Evolutionary conservation across 2,329 filamentous ascomycete species (phyloP).

Genomic region (Dothiorella sarmentorum): DNA sequence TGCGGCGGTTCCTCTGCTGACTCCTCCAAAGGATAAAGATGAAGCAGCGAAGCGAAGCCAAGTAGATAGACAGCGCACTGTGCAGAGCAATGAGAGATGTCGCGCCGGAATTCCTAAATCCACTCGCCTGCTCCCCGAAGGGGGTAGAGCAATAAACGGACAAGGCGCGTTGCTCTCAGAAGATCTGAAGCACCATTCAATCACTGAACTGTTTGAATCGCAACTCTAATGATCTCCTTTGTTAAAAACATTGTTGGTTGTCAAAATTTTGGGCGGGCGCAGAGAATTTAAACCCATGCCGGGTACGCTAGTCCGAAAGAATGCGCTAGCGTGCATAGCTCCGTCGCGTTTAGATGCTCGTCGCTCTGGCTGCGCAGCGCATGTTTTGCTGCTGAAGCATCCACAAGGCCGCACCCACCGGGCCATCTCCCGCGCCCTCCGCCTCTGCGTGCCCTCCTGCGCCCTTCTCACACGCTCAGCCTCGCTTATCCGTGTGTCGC

Average conservation of each 20-base stretch:
- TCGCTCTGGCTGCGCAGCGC: slow-evolving; percentile 14
- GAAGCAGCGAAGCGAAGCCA: slow-evolving; percentile 62
- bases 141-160: slow-evolving; percentile 49
- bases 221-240: slow-evolving; percentile 98
- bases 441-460: neutral
- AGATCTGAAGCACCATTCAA: slow-evolving; percentile 99
- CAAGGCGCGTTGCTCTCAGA: slow-evolving; percentile 75
- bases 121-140: slow-evolving; percentile 44
- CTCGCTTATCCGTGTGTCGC: neutral
- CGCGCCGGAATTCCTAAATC: slow-evolving; percentile 40
- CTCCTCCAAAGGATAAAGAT: slow-evolving; percentile 62
- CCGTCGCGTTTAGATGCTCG: slow-evolving; percentile 13
- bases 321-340: slow-evolving; percentile 3
- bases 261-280: neutral
- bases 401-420: neutral
- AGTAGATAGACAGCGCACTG: neutral
- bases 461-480: neutral
- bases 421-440: slow-evolving; percentile 9
- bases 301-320: neutral
- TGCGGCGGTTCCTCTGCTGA: slow-evolving; percentile 18
- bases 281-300: slow-evolving; percentile 9
- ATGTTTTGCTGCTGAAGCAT: slow-evolving; percentile 17
- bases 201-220: slow-evolving; percentile 86
- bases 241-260: slow-evolving; percentile 64
- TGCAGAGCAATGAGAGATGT: slow-evolving; percentile 33